Conservation (phyloP, 202 grass and related monocot species). For the Setaria italica region DNA sequence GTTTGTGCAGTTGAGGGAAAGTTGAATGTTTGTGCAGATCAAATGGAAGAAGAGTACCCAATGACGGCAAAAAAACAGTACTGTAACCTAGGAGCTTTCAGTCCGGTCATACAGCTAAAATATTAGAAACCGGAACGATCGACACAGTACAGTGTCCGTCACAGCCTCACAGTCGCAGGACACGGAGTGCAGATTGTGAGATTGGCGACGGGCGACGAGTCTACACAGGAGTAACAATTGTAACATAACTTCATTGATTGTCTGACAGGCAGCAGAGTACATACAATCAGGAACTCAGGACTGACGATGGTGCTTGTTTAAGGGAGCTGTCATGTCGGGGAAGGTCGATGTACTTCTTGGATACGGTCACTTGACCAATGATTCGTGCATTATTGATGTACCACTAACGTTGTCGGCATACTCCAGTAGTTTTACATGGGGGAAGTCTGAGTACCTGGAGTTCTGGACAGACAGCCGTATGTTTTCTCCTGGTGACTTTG, state of each 20-base stretch:
- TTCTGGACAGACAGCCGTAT: neutral
- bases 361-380: neutral
- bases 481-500: neutral
- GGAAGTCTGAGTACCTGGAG: no score
- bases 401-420: neutral
- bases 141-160: neutral
- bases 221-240: neutral
- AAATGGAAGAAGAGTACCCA: slow-evolving; percentile 3
- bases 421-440: neutral
- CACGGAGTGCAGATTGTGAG: no score
- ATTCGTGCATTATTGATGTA: slow-evolving; percentile 21
- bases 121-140: neutral
- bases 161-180: neutral
- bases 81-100: neutral
- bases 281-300: neutral
- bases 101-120: slow-evolving; percentile 13
- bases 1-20: neutral
- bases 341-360: neutral
- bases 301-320: slow-evolving; percentile 3
- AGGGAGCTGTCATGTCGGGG: neutral
- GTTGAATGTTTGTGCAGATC: neutral
- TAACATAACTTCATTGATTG: neutral
- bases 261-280: slow-evolving; percentile 8
- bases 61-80: neutral
- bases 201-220: neutral